These are phyloP conservation scores for Microascus cirrosus DNA, from an alignment of 2,329 filamentous ascomycete species.

Conservation along the genomic window DNA sequence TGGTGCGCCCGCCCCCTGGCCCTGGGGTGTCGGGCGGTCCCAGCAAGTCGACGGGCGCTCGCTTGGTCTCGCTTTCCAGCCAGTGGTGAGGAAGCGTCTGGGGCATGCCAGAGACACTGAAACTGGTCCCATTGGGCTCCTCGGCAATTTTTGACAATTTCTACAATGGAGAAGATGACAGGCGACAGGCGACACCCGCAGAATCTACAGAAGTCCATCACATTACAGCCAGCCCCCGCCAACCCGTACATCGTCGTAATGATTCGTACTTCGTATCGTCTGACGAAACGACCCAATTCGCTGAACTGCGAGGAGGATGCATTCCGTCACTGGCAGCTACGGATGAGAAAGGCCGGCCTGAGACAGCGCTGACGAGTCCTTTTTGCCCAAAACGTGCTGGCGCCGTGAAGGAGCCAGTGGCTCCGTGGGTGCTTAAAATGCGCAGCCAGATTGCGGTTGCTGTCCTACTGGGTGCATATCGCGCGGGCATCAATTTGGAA, in stretches of 20 bases:
- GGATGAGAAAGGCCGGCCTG: not conserved
- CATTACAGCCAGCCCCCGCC: not conserved
- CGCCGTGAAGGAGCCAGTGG: not conserved
- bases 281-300: not conserved
- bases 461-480: not conserved
- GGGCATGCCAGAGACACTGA: too few species aligned
- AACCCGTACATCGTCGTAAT: not conserved
- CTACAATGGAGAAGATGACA: too few species aligned
- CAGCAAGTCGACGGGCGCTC: not conserved
- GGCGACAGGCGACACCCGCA: not conserved
- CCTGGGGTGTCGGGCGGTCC: not conserved
- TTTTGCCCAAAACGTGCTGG: not conserved
- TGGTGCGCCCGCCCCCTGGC: not conserved
- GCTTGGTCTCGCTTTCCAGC: not conserved
- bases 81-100: not conserved
- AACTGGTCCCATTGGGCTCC: too few species aligned
- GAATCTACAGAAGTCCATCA: not conserved
- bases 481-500: not conserved
- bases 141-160: too few species aligned
- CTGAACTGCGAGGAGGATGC: not conserved
- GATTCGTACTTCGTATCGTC: not conserved
- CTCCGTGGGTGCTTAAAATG: not conserved
- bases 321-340: not conserved
- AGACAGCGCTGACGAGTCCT: not conserved
- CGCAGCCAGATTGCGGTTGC: not conserved